phyloP scores from a whole-genome alignment of 306 rosid species.

The Alnus rubra region DNA sequence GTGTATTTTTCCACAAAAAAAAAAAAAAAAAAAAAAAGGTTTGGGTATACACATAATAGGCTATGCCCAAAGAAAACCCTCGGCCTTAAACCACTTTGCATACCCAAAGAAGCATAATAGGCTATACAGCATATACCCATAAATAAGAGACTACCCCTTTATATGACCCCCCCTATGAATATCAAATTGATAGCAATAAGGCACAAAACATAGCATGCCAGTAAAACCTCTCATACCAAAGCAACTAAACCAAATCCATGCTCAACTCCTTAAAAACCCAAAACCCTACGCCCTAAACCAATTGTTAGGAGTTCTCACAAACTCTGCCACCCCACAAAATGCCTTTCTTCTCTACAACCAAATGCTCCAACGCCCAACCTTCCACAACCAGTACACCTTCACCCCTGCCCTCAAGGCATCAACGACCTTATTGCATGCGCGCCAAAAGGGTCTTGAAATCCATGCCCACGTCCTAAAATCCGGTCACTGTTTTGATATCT shows the following conservation, averaged over 20 bases:
- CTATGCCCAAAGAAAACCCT: no score
- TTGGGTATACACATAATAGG: no score
- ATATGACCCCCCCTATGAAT: no score
- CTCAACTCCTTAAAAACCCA: slow-evolving; percentile 54
- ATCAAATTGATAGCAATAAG: no score
- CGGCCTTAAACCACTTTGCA: no score
- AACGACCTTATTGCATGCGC: slow-evolving; percentile 37
- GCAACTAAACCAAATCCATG: slow-evolving; percentile 44
- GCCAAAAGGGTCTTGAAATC: slow-evolving; percentile 61
- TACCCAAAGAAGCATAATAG: no score
- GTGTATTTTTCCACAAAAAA: no score
- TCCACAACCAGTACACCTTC: slow-evolving; percentile 76
- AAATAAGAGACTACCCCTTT: no score
- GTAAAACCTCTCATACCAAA: not conserved
- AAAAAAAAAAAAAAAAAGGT: no score
- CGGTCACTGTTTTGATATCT: slow-evolving; percentile 57
- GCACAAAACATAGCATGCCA: slow-evolving; percentile 1
- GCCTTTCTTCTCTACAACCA: slow-evolving; percentile 64
- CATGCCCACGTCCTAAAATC: slow-evolving; percentile 62
- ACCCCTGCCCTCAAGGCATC: slow-evolving; percentile 68
- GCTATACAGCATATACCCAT: no score
- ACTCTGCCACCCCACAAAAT: slow-evolving; percentile 47
- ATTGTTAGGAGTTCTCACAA: slow-evolving; percentile 37
- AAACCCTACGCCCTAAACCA: slow-evolving; percentile 52
- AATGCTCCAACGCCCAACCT: slow-evolving; percentile 54